phyloP scores from a whole-genome alignment of 1,284 basidiomycete genomes.

The Farysia itapuensis region DNA sequence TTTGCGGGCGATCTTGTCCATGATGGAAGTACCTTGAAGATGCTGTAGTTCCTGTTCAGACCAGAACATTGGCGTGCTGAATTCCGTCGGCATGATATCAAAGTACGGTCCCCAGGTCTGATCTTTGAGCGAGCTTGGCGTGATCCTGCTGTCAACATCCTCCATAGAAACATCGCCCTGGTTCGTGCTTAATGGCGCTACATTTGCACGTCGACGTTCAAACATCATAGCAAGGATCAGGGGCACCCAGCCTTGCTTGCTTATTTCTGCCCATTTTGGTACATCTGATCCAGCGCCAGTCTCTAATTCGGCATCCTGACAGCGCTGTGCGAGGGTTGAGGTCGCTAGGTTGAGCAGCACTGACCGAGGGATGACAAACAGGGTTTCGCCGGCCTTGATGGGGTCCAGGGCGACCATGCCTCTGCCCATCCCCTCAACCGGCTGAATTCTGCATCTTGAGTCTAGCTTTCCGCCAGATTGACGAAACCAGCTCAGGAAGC shows the following conservation, averaged over 20 bases:
- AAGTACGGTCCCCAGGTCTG: slow-evolving; percentile 50
- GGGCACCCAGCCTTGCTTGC: slow-evolving; percentile 73
- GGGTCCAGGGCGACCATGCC: slow-evolving; percentile 73
- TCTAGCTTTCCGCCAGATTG: slow-evolving; percentile 57
- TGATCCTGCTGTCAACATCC: too few species aligned
- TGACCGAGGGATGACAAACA: slow-evolving; percentile 81
- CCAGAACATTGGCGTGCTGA: slow-evolving; percentile 96
- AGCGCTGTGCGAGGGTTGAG: slow-evolving; percentile 64
- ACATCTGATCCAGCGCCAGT: slow-evolving; percentile 1
- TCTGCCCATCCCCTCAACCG: slow-evolving; percentile 68
- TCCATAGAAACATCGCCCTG: slow-evolving; percentile 36
- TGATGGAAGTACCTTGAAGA: slow-evolving; percentile 78
- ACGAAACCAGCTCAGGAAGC: slow-evolving; percentile 61
- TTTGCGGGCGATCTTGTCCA: slow-evolving; percentile 82
- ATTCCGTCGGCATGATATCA: slow-evolving; percentile 68
- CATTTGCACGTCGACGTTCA: slow-evolving; percentile 66
- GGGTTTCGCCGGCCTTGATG: slow-evolving; percentile 71
- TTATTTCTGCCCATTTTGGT: slow-evolving; percentile 40
- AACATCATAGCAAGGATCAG: slow-evolving; percentile 94
- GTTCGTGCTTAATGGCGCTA: background rate
- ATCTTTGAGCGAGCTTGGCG: slow-evolving; percentile 4
- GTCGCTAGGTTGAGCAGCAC: slow-evolving; percentile 79
- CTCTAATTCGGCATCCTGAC: slow-evolving; percentile 12
- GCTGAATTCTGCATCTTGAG: slow-evolving; percentile 63
- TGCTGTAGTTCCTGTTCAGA: slow-evolving; percentile 71